Conservation (phyloP, 192 early-diverging fungal species). For the Entrophospora sp. region DNA sequence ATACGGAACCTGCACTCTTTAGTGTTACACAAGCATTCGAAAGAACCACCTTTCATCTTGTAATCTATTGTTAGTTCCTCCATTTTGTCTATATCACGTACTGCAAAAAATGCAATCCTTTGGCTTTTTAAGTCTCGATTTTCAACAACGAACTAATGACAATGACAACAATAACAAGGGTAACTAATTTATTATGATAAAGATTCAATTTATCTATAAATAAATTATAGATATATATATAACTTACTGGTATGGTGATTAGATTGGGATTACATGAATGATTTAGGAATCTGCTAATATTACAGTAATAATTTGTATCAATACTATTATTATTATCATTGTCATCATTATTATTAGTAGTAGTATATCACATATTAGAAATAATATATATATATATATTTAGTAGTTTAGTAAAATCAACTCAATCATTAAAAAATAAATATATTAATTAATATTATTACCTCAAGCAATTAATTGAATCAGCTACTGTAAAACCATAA, state of each 20-base stretch:
- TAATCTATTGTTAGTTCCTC: slow-evolving; percentile 3
- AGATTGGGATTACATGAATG: slow-evolving; percentile 14
- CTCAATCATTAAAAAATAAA: not conserved
- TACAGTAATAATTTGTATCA: slow-evolving; percentile 7
- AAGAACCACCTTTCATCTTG: not conserved
- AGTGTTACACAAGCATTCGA: not conserved
- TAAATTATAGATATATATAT: not conserved
- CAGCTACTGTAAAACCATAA: slow-evolving; percentile 4
- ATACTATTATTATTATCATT: not conserved
- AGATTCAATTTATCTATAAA: not conserved
- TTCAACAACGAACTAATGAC: not conserved
- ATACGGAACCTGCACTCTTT: slow-evolving; percentile 3
- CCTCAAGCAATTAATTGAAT: no score
- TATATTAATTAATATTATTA: not conserved
- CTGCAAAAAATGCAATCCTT: slow-evolving; percentile 5
- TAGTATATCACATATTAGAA: not conserved
- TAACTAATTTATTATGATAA: not conserved
- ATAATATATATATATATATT: not conserved
- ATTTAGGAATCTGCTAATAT: slow-evolving; percentile 4
- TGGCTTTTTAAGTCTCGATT: not conserved
- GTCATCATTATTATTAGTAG: not conserved
- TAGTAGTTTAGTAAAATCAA: not conserved
- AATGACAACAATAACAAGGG: not conserved
- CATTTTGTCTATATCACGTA: not conserved
- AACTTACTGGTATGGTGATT: slow-evolving; percentile 1